Conservation (phyloP, 768 basidiomycete species). For the Boletellus sp. region DNA sequence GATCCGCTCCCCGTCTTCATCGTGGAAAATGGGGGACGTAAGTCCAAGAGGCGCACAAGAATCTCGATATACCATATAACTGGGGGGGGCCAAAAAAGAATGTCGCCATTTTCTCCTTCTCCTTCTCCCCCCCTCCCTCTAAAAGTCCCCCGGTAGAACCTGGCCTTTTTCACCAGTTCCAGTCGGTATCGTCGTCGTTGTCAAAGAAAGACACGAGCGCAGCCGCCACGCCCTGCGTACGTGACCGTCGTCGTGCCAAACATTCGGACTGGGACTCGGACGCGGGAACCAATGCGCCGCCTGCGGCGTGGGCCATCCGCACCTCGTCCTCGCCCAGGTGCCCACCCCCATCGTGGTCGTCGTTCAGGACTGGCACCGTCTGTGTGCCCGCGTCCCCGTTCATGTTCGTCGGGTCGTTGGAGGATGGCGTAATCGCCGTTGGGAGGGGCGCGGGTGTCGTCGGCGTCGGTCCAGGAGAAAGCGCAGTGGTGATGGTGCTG, state of each 20-base stretch:
- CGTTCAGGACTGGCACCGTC: conserved; percentile 6
- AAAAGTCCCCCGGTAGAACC: not conserved
- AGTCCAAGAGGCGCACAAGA: too few relatives aligned
- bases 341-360: too few relatives aligned
- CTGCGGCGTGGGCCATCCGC: too few relatives aligned
- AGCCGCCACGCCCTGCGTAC: not conserved
- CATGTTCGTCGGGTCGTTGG: conserved; percentile 32
- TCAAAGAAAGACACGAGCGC: conserved; percentile 22
- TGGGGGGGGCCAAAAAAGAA: too few relatives aligned
- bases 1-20: too few relatives aligned
- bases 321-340: too few relatives aligned
- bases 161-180: conserved; percentile 52
- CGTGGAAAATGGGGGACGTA: too few relatives aligned
- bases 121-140: not conserved
- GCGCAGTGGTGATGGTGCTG: conserved; percentile 47
- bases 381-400: conserved; percentile 29
- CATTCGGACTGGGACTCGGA: not conserved
- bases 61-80: too few relatives aligned
- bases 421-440: not conserved
- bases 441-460: conserved; percentile 23
- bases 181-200: conserved; percentile 51
- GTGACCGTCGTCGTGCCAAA: not conserved
- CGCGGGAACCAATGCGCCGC: too few relatives aligned
- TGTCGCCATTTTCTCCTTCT: not conserved
- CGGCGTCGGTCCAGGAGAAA: conserved; percentile 37